phyloP scores from a whole-genome alignment of 495 filamentous ascomycete species.

The Monascus purpureus region DNA sequence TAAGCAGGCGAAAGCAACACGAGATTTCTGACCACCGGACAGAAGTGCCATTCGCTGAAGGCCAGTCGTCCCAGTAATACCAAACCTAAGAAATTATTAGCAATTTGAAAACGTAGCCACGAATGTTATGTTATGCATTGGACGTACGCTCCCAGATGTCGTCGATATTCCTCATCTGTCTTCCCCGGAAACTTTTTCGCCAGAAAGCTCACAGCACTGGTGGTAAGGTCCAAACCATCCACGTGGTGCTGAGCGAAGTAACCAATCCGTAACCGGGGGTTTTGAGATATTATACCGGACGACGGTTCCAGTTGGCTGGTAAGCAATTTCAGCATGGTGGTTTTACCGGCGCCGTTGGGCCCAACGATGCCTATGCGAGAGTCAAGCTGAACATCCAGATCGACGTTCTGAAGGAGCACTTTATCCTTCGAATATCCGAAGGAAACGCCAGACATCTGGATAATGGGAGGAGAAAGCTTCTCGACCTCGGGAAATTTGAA shows the following conservation, averaged over 20 bases:
- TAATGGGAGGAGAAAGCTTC: conserved; percentile 91
- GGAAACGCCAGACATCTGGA: conserved; percentile 86
- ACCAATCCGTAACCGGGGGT: conserved; percentile 76
- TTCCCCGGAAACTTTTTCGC: conserved; percentile 78
- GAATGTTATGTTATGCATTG: neutral
- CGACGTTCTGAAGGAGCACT: conserved; percentile 69
- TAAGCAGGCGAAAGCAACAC: conserved; percentile 92
- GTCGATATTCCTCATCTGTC: conserved; percentile 91
- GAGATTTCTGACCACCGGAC: conserved; percentile 95
- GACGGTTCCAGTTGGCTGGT: conserved; percentile 73
- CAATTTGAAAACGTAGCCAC: neutral
- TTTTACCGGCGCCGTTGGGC: conserved; percentile 97
- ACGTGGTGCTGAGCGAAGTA: conserved; percentile 99
- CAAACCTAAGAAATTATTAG: conserved; percentile 41
- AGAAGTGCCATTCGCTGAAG: conserved; percentile 90
- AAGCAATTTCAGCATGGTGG: conserved; percentile 86
- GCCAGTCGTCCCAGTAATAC: conserved; percentile 94
- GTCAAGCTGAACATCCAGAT: conserved; percentile 94
- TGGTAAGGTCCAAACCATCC: conserved; percentile 82
- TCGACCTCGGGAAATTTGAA: conserved; percentile 98
- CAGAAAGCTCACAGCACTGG: conserved; percentile 89
- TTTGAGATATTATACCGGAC: conserved; percentile 67
- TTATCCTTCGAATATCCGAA: conserved; percentile 82
- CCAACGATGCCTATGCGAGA: conserved; percentile 97
- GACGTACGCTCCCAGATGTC: conserved; percentile 71